These are phyloP conservation scores for Blastobotrys niveus DNA, from an alignment of 1,139 yeast species.

Conservation along the genomic window DNA sequence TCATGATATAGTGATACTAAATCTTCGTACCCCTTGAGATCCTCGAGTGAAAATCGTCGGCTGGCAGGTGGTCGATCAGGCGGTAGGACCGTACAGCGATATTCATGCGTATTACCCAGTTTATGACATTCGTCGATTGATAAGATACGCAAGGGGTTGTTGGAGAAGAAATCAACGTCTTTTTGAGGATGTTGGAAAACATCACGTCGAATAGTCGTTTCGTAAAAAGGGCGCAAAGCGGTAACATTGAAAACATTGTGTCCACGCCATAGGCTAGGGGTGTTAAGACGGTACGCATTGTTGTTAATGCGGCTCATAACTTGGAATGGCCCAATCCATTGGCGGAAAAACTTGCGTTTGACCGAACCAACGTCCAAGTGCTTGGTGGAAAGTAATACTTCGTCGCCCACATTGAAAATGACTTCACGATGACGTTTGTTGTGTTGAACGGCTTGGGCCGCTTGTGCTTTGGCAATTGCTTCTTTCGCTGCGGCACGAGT, in stretches of 20 bases:
- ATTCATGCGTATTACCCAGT: background rate
- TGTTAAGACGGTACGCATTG: background rate
- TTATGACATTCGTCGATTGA: background rate
- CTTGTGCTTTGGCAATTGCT: background rate
- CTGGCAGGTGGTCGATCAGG: background rate
- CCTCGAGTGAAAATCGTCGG: background rate
- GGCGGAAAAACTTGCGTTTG: background rate
- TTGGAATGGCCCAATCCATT: background rate
- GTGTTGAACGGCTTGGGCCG: background rate
- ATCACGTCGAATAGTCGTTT: background rate
- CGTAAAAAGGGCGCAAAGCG: background rate
- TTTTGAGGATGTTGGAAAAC: background rate
- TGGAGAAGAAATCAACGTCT: background rate
- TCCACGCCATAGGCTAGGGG: background rate
- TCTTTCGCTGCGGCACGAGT: background rate
- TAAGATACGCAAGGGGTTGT: background rate
- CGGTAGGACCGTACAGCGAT: background rate
- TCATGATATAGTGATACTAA: background rate
- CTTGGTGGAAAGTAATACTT: slow-evolving; percentile 1
- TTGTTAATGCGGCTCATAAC: background rate
- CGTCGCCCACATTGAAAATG: background rate
- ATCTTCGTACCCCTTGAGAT: background rate
- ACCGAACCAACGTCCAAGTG: background rate
- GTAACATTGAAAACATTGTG: background rate
- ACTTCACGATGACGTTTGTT: background rate